phyloP scores from a whole-genome alignment of 2,329 filamentous ascomycete genomes.

The Ceratocystis variospora region DNA sequence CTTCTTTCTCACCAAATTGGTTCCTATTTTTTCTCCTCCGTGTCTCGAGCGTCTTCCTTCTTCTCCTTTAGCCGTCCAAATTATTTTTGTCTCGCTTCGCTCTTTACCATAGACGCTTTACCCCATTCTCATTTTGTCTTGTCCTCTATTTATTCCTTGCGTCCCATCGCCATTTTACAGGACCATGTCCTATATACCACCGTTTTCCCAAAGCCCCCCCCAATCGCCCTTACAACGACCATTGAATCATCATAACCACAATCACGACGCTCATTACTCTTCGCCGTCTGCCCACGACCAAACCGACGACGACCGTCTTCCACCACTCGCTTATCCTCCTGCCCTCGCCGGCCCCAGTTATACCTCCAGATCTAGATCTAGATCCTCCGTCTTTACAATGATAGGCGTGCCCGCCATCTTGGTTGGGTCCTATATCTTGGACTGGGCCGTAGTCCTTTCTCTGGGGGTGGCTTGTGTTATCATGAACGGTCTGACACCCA shows the following conservation, averaged over 20 bases:
- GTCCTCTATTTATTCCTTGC: not conserved
- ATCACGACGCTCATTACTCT: not conserved
- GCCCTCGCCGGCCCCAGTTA: conserved; percentile 7
- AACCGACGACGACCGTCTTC: conserved; percentile 3
- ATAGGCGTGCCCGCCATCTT: conserved; percentile 22
- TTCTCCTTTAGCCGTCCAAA: not conserved
- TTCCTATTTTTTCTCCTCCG: conserved; percentile 2
- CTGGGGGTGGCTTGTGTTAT: conserved; percentile 44
- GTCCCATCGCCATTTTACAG: not conserved
- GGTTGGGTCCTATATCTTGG: conserved; percentile 55
- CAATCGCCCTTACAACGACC: conserved; percentile 10
- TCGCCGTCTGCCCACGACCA: not conserved
- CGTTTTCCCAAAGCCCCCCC: conserved; percentile 16
- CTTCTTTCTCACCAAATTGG: not conserved
- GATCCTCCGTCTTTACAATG: not conserved
- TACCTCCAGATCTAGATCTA: not conserved
- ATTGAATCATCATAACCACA: not conserved
- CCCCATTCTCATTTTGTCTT: not conserved
- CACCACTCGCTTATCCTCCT: conserved; percentile 8
- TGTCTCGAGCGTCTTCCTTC: conserved; percentile 14
- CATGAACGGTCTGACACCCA: conserved; percentile 48
- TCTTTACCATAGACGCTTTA: not conserved
- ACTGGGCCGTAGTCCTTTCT: conserved; percentile 56
- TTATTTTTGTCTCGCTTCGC: not conserved
- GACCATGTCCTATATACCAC: conserved; percentile 15